Conservation (phyloP, 225 moss, liverwort and hornwort genomes). For the Ulota crispa region DNA sequence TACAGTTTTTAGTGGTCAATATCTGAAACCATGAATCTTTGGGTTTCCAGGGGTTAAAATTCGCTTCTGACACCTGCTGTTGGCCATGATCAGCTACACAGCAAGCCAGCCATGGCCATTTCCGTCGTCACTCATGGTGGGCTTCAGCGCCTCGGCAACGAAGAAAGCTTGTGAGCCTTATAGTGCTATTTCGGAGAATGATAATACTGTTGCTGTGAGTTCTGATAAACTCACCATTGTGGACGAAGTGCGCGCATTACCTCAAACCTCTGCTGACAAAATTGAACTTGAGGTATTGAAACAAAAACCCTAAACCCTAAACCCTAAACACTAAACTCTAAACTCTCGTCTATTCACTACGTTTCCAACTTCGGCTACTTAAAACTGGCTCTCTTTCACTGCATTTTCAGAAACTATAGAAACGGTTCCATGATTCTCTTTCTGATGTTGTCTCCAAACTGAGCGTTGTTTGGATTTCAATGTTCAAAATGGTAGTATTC, state of each 20-base stretch:
- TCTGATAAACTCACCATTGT: constrained; percentile 55
- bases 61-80: constrained; percentile 10
- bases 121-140: constrained; percentile 89
- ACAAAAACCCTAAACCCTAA: not conserved
- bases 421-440: not conserved
- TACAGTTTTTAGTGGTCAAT: not conserved
- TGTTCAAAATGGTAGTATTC: not conserved
- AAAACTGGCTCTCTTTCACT: not conserved
- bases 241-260: constrained; percentile 77
- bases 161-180: constrained; percentile 53
- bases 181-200: constrained; percentile 45
- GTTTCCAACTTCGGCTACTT: not conserved
- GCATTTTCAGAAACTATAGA: too few species aligned
- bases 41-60: not conserved
- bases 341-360: not conserved
- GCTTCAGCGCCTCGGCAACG: constrained; percentile 59
- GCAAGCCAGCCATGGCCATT: constrained; percentile 97
- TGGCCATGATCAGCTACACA: constrained; percentile 62
- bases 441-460: not conserved
- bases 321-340: too few species aligned
- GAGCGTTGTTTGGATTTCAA: not conserved
- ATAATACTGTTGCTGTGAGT: constrained; percentile 42
- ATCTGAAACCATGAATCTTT: not conserved
- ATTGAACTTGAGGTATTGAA: constrained; percentile 76
- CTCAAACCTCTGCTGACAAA: constrained; percentile 59